Evolutionary conservation across 2,329 filamentous ascomycete genomes (phyloP), one percentile per base, ranked within the genome.

Genomic region (Talaromyces albobiverticillius): DNA sequence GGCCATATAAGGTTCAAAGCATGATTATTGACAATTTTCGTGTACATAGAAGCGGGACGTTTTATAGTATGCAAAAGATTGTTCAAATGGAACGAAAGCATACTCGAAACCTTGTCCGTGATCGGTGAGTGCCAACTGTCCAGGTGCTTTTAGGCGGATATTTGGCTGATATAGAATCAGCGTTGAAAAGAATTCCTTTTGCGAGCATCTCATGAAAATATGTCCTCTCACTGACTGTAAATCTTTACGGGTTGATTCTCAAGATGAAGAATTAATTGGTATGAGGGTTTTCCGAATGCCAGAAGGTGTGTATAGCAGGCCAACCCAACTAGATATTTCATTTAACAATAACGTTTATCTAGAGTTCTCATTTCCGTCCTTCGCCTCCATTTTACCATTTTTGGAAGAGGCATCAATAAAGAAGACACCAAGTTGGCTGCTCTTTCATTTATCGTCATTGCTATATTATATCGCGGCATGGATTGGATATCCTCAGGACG

Each of bases 381-480:
- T 54, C 16, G 54, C 54, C 18, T 55, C 55, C 1, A 52, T 59
- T 22, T 52, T 59, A 16, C 54, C 57, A 26, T 55, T 59, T 38
- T 34, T 59, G 23, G 54, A 57, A 50, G 18, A 23, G 20, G 32
- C 54, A 26, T 46, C 47, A 45, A 49, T 43, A 1, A 29, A 42
- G 18, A 41, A 53, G 47, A 16, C 31, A 11, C 25, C 10, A 34
- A 34, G 26, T 16, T 59, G 57, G 57, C 57, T 54, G 47, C 55
- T 57, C 36, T 31, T 13, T 3, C 50, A 32, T 18, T 50, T 46
- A 52, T 41, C 25, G 20, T 46, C 48, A 32, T 38, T 59, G 13
- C 25, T 53, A 25, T 25, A 59, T 11, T 59, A 59, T 31, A 41
- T 36, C 11, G 46, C 46, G 29, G 29, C 23, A 32, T 48, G 18